A percentile compares a stretch with the other conserved stretches of the same genome.
phyloP scores from a whole-genome alignment of 1,284 basidiomycete genomes.

The Golubevia sp. region DNA sequence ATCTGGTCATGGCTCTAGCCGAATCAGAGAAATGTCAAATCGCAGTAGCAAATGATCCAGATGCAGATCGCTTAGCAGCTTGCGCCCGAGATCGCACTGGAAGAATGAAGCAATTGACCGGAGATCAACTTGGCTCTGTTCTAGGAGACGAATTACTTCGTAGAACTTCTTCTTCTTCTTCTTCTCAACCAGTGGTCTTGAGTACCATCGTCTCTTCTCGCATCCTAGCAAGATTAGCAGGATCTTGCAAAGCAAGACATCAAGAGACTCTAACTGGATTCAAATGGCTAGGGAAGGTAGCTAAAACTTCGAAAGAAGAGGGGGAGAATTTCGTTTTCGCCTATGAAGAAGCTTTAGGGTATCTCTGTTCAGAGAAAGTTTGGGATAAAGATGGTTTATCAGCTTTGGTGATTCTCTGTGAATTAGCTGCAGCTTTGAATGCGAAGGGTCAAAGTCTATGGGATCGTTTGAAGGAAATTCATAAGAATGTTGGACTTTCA shows the following conservation, averaged over 20 bases:
- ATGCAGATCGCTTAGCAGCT: slow-evolving; percentile 40
- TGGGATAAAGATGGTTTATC: slow-evolving; percentile 53
- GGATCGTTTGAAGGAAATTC: slow-evolving; percentile 43
- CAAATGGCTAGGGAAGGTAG: slow-evolving; percentile 51
- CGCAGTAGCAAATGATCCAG: slow-evolving; percentile 48
- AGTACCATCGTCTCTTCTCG: slow-evolving; percentile 44
- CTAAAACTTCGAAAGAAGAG: slow-evolving; percentile 23
- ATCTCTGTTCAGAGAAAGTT: slow-evolving; percentile 38
- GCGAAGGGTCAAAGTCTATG: slow-evolving; percentile 32
- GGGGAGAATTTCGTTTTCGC: slow-evolving; percentile 39
- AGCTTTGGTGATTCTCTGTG: slow-evolving; percentile 34
- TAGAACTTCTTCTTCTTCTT: slow-evolving; percentile 9
- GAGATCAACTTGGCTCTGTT: slow-evolving; percentile 41
- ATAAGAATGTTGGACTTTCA: slow-evolving; percentile 28
- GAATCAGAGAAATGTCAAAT: slow-evolving; percentile 30
- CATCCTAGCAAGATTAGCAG: slow-evolving; percentile 34
- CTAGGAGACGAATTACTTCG: slow-evolving; percentile 44
- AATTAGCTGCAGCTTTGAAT: slow-evolving; percentile 33
- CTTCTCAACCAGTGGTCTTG: slow-evolving; percentile 8
- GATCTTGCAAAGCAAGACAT: slow-evolving; percentile 24
- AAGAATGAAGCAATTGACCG: slow-evolving; percentile 34
- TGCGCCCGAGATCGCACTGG: slow-evolving; percentile 31
- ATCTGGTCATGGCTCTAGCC: slow-evolving; percentile 40
- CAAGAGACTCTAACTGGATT: slow-evolving; percentile 47
- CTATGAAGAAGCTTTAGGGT: slow-evolving; percentile 51